These are phyloP conservation scores for Inosperma sp. DNA, from an alignment of 768 basidiomycete species.

Conservation along the genomic window DNA sequence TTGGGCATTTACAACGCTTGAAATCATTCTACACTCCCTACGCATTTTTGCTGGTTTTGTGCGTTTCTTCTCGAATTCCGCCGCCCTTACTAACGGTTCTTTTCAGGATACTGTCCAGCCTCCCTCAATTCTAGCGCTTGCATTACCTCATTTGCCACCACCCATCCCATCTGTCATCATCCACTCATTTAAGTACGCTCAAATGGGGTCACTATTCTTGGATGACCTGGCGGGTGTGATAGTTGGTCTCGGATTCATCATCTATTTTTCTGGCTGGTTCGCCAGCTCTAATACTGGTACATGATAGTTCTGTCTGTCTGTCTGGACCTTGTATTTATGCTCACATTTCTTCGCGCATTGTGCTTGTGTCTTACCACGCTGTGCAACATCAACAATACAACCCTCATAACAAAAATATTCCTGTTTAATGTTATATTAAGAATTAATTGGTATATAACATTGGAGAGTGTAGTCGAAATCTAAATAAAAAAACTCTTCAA, in stretches of 20 bases:
- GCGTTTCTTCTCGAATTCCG: slow-evolving; percentile 23
- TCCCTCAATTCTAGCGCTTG: slow-evolving; percentile 54
- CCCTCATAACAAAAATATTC: too few species aligned
- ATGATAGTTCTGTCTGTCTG: too few species aligned
- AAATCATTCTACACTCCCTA: slow-evolving; percentile 66
- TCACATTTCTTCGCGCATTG: too few species aligned
- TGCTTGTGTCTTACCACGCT: too few species aligned
- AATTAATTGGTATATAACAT: too few species aligned
- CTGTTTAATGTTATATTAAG: too few species aligned
- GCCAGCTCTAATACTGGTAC: too few species aligned
- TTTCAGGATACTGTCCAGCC: slow-evolving; percentile 54
- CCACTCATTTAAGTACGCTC: slow-evolving; percentile 61
- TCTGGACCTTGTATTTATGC: too few species aligned
- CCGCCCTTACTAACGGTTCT: not conserved
- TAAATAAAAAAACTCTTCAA: too few species aligned
- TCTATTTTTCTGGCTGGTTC: slow-evolving; percentile 51
- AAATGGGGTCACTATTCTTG: slow-evolving; percentile 60
- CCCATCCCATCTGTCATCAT: slow-evolving; percentile 59
- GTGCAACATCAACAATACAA: too few species aligned
- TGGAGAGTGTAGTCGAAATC: too few species aligned
- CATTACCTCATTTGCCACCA: slow-evolving; percentile 61
- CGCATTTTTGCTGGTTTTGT: slow-evolving; percentile 69
- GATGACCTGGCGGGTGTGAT: slow-evolving; percentile 69
- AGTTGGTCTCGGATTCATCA: slow-evolving; percentile 66
- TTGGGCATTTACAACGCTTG: slow-evolving; percentile 73